Evolutionary conservation across 116 monocot species (phyloP).

Genomic region (Thalassia testudinum): DNA sequence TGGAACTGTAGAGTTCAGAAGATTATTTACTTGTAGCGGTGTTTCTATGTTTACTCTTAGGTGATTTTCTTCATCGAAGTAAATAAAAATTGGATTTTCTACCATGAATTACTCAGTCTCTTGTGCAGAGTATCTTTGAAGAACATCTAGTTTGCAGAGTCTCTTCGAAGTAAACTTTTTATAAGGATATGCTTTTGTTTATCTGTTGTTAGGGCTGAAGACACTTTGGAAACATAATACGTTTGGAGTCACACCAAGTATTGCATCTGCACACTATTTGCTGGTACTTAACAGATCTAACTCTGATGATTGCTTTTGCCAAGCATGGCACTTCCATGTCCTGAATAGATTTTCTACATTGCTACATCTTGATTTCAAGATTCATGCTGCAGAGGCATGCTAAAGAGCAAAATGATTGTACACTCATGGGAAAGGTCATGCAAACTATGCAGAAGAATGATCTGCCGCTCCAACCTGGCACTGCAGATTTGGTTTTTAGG

Average conservation of each 20-base stretch:
- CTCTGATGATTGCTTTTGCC: background rate
- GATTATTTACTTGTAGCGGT: too few relatives aligned
- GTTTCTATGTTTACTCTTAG: too few relatives aligned
- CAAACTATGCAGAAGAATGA: conserved; percentile 38
- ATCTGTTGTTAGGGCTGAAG: conserved; percentile 46
- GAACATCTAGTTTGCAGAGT: too few relatives aligned
- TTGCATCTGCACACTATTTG: conserved; percentile 80
- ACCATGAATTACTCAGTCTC: too few relatives aligned
- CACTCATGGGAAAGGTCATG: conserved; percentile 69
- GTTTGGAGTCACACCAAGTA: conserved; percentile 76
- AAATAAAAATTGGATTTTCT: too few relatives aligned
- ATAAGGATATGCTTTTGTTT: too few relatives aligned
- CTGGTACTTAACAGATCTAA: conserved; percentile 34
- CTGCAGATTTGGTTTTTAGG: conserved; percentile 95
- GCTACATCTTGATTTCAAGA: background rate
- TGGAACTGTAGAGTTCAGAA: too few relatives aligned
- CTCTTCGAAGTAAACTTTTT: too few relatives aligned
- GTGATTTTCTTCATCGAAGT: too few relatives aligned
- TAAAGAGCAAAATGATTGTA: conserved; percentile 52
- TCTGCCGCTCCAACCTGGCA: conserved; percentile 79
- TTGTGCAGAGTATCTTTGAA: too few relatives aligned
- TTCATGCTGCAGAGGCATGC: conserved; percentile 49
- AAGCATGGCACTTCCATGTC: background rate
- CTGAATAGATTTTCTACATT: background rate
- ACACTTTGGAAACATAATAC: conserved; percentile 91